phyloP scores from a whole-genome alignment of 2,329 filamentous ascomycete species.

The Chalaropsis thielavioides region DNA sequence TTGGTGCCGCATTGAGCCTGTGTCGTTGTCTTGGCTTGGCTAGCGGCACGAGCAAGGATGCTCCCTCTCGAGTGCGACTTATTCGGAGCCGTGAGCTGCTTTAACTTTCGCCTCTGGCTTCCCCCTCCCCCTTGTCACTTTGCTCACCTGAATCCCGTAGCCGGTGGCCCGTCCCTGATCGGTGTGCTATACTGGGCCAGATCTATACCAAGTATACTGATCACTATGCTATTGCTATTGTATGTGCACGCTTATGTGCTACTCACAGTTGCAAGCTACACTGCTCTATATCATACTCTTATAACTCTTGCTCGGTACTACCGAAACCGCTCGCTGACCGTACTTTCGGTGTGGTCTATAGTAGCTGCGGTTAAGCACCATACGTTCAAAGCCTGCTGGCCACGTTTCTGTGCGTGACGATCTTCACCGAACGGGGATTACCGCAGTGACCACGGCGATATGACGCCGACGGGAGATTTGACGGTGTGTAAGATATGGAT shows the following conservation, averaged over 20 bases:
- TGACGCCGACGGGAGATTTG: neutral
- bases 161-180: neutral
- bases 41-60: neutral
- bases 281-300: neutral
- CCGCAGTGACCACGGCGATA: neutral
- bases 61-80: neutral
- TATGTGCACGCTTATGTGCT: too few species aligned
- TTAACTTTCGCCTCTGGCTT: neutral
- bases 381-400: neutral
- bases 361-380: neutral
- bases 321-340: neutral
- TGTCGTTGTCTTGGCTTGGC: neutral
- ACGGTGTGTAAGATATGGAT: neutral
- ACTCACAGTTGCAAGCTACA: too few species aligned
- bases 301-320: neutral
- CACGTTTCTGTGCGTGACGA: neutral
- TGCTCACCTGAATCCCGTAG: neutral
- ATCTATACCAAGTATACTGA: neutral
- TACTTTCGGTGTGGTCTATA: conserved; percentile 1
- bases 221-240: neutral
- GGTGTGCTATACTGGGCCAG: neutral
- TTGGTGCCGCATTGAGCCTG: neutral
- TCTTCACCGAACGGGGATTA: neutral
- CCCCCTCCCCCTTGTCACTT: neutral
- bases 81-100: conserved; percentile 1